Evolutionary conservation across 768 basidiomycete species (phyloP), one percentile per base, ranked within the genome.

Genomic region (Tricholomella constricta): DNA sequence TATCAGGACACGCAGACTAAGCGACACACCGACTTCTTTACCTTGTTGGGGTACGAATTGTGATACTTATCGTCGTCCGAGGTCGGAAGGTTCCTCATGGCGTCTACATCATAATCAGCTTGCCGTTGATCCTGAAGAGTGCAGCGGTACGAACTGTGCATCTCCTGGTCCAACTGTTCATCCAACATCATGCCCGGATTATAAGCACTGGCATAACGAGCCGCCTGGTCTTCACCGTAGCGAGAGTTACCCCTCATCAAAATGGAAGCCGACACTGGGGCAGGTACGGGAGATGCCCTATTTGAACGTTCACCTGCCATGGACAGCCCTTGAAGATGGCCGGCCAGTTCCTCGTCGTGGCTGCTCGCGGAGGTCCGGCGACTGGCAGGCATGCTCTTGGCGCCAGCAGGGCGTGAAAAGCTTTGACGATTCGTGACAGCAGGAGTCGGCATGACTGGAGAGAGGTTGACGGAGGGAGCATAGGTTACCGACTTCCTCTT

Each of bases 321-420:
- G 11, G 82, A 84, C 55, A 93, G 73, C 23, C 83, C 85, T 60
- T 91, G 85, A 50, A 92, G 75, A 60, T 91, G 88, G 45, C 80
- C 77, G 14, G 86, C 86, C 58, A 93, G 72, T 52, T 93, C 89
- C 54, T 91, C 91, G 57, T 93, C 91, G 53, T 89, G 87, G 59
- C 85, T 86, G 64, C 91, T 94, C 15, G 91, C 89, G 3, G 92
- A 94, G 10, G 89, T 91, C 52, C 92, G 86, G 55, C 92, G 85
- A 62, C 91, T 93, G 12, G 91, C 90, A 34, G 92, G 92, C 91
- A 94, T 94, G 64, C 91, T 93, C 74, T 91, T 93, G 4, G 91
- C 90, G 48, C 89, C 91, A 26, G 80, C 84, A 27, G 82, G 70
- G 54, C 90, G 85, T 44, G 78, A 74, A 63, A 83, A 88, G 44